These are phyloP conservation scores for Paramecium tetraurelia DNA, from an alignment of 73 alveolate species.

Conservation along the genomic window DNA sequence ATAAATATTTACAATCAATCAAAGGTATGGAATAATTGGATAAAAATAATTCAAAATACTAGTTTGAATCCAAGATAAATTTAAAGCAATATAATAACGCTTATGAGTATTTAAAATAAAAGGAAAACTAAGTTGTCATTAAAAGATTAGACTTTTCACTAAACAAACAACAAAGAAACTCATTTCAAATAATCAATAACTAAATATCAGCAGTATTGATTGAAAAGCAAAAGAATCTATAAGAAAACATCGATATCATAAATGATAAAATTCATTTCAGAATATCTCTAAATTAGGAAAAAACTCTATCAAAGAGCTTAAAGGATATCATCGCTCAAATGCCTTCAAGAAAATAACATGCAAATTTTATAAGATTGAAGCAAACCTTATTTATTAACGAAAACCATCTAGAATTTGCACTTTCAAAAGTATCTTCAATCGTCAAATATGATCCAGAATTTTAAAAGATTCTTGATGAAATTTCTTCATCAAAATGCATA, in stretches of 20 bases:
- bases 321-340: constrained; percentile 36
- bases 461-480: background rate
- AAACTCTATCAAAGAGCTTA: background rate
- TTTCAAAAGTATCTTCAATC: background rate
- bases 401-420: background rate
- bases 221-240: background rate
- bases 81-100: background rate
- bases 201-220: background rate
- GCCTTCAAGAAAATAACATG: constrained; percentile 34
- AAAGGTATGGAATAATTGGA: constrained; percentile 11
- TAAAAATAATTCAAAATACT: background rate
- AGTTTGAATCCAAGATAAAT: constrained; percentile 15
- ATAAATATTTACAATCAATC: background rate
- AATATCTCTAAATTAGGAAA: constrained; percentile 35
- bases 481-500: background rate
- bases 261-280: background rate
- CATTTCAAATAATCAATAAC: background rate
- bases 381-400: background rate
- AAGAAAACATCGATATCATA: background rate
- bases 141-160: background rate
- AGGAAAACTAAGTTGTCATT: background rate
- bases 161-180: constrained; percentile 5
- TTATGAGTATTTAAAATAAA: background rate
- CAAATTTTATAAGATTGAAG: background rate
- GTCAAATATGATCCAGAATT: background rate